Percentiles rank a stretch among this genome's conserved stretches.
These are phyloP conservation scores for Phlebiopsis gigantea DNA, from an alignment of 768 basidiomycete genomes.

Conservation along the genomic window DNA sequence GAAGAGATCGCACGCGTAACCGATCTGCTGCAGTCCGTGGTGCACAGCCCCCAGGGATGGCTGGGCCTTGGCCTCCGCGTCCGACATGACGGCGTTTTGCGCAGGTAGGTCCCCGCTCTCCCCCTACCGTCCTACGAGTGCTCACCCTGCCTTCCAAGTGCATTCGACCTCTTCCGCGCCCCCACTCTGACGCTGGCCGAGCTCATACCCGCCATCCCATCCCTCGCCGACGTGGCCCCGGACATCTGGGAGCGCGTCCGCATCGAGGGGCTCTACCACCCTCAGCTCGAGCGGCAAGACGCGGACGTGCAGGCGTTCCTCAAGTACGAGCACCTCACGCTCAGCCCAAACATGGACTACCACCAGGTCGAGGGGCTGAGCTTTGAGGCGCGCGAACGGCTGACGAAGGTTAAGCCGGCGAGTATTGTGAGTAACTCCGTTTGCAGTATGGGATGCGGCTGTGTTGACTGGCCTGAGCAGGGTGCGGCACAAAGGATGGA, in stretches of 20 bases:
- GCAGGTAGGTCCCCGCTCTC: conserved; percentile 27
- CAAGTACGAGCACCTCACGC: conserved; percentile 65
- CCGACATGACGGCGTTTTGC: conserved; percentile 36
- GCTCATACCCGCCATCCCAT: conserved; percentile 43
- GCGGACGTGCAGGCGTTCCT: conserved; percentile 72
- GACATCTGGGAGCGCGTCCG: conserved; percentile 54
- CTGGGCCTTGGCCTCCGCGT: conserved; percentile 35
- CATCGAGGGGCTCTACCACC: conserved; percentile 64
- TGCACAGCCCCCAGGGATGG: conserved; percentile 40
- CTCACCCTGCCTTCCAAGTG: conserved; percentile 39
- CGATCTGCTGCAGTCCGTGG: conserved; percentile 28
- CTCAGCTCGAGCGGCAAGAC: conserved; percentile 64
- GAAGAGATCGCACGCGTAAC: conserved; percentile 30
- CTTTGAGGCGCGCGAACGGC: conserved; percentile 64
- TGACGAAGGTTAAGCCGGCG: conserved; percentile 55
- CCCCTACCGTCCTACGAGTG: background rate
- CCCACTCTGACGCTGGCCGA: conserved; percentile 41
- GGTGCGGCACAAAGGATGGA: conserved; percentile 93
- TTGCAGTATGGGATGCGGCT: background rate
- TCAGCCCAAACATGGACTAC: conserved; percentile 74
- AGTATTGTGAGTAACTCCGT: conserved; percentile 48
- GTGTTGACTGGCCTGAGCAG: conserved; percentile 36
- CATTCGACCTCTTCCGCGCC: conserved; percentile 66
- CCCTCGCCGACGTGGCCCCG: conserved; percentile 44
- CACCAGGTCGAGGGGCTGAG: conserved; percentile 60